phyloP scores from a whole-genome alignment of 495 filamentous ascomycete genomes.

The Mycothermus thermophilus region DNA sequence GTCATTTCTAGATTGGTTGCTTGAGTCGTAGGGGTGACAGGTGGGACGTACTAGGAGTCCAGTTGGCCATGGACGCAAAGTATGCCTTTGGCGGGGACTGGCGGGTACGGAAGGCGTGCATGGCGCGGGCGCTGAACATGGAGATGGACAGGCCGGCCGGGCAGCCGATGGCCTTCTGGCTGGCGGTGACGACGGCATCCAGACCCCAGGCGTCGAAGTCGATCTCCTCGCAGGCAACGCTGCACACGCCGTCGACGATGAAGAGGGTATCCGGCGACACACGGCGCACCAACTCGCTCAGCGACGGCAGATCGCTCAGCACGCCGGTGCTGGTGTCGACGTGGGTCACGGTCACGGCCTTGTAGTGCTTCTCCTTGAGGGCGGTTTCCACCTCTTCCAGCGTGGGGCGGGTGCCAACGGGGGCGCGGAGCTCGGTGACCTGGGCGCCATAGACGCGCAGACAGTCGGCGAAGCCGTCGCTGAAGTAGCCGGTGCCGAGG shows the following conservation, averaged over 20 bases:
- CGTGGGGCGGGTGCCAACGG: constrained; percentile 79
- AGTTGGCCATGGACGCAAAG: constrained; percentile 93
- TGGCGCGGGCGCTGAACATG: constrained; percentile 82
- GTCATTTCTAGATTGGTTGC: neutral
- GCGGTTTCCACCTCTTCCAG: constrained; percentile 76
- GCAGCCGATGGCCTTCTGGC: constrained; percentile 91
- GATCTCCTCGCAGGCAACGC: constrained; percentile 90
- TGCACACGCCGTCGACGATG: constrained; percentile 92
- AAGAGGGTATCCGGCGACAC: constrained; percentile 84
- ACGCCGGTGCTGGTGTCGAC: constrained; percentile 96
- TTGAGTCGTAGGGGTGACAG: neutral
- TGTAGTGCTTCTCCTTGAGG: constrained; percentile 77
- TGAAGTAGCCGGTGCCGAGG: constrained; percentile 92
- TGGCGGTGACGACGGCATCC: constrained; percentile 85
- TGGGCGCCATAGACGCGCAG: constrained; percentile 80
- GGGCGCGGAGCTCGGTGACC: constrained; percentile 75
- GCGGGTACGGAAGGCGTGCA: constrained; percentile 63
- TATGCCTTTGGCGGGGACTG: constrained; percentile 71
- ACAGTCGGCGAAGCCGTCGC: constrained; percentile 86
- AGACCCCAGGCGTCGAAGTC: constrained; percentile 88
- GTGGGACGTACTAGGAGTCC: constrained; percentile 59
- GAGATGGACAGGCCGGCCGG: constrained; percentile 87
- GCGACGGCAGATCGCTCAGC: constrained; percentile 70
- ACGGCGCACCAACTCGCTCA: constrained; percentile 66
- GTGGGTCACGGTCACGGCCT: constrained; percentile 85